phyloP scores from a whole-genome alignment of 2,329 filamentous ascomycete species.

The Xylaria polymorpha region DNA sequence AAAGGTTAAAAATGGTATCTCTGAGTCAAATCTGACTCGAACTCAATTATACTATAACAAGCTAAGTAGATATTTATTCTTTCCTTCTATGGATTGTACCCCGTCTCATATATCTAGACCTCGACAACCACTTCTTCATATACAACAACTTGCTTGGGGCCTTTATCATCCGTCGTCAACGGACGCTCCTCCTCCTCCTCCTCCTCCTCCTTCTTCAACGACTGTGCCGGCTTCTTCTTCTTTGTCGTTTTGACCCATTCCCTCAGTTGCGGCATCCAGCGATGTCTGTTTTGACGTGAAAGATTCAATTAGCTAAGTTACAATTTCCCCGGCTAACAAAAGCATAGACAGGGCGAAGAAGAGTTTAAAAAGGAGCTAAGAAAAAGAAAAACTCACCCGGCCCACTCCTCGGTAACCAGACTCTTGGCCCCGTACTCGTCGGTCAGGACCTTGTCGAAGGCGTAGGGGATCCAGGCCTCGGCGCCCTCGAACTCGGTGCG shows the following conservation, averaged over 20 bases:
- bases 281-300: slow-evolving; percentile 59
- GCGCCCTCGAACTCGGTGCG: slow-evolving; percentile 80
- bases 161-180: slow-evolving; percentile 28
- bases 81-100: not conserved
- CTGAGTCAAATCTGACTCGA: not conserved
- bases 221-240: slow-evolving; percentile 35
- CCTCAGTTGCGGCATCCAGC: slow-evolving; percentile 67
- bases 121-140: slow-evolving; percentile 45
- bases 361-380: too few species aligned
- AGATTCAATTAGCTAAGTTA: slow-evolving; percentile 3
- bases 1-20: not conserved
- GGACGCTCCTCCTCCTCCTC: slow-evolving; percentile 21
- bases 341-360: not conserved
- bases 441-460: slow-evolving; percentile 72
- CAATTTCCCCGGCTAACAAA: not conserved
- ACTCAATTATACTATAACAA: not conserved
- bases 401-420: slow-evolving; percentile 69
- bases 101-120: slow-evolving; percentile 20
- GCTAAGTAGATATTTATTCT: not conserved
- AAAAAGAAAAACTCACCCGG: slow-evolving; percentile 63
- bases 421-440: slow-evolving; percentile 74
- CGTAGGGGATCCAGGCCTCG: slow-evolving; percentile 74
- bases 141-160: slow-evolving; percentile 39
- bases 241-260: slow-evolving; percentile 62
- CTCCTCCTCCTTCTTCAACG: slow-evolving; percentile 7